A percentile compares a stretch with the other conserved stretches of the same genome.
Conservation (phyloP, 768 basidiomycete species). For the Termitomyces sp. region DNA sequence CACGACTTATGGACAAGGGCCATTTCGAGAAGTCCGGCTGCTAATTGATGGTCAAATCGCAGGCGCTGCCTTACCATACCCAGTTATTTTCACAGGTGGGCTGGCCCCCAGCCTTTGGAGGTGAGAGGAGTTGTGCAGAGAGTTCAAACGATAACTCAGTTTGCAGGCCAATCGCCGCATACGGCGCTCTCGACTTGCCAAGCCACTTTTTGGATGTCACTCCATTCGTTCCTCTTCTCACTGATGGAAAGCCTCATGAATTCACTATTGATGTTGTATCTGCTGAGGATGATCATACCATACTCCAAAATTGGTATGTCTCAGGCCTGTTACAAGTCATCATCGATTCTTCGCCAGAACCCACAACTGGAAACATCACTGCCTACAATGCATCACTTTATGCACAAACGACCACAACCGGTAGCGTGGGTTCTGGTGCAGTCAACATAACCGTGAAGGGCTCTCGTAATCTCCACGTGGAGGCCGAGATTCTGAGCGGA, state of each 20-base stretch:
- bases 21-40: slow-evolving; percentile 49
- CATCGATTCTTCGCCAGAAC: slow-evolving; percentile 57
- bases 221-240: slow-evolving; percentile 69
- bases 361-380: slow-evolving; percentile 69
- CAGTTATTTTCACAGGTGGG: slow-evolving; percentile 75
- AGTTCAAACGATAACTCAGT: not conserved
- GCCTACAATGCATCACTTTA: slow-evolving; percentile 57
- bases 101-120: slow-evolving; percentile 71
- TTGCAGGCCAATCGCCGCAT: slow-evolving; percentile 67
- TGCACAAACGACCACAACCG: slow-evolving; percentile 49
- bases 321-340: slow-evolving; percentile 70
- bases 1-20: slow-evolving; percentile 41
- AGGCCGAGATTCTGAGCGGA: slow-evolving; percentile 59
- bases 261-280: slow-evolving; percentile 75
- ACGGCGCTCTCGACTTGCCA: slow-evolving; percentile 74
- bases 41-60: slow-evolving; percentile 46
- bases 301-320: slow-evolving; percentile 77
- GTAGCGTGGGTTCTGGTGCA: slow-evolving; percentile 40
- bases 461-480: slow-evolving; percentile 54
- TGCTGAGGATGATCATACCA: slow-evolving; percentile 60
- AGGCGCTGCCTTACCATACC: slow-evolving; percentile 48
- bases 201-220: slow-evolving; percentile 79
- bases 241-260: slow-evolving; percentile 67
- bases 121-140: slow-evolving; percentile 27
- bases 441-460: slow-evolving; percentile 65